These are phyloP conservation scores for Teunomyces pallodes DNA, from an alignment of 805 yeast genomes.

Conservation along the genomic window DNA sequence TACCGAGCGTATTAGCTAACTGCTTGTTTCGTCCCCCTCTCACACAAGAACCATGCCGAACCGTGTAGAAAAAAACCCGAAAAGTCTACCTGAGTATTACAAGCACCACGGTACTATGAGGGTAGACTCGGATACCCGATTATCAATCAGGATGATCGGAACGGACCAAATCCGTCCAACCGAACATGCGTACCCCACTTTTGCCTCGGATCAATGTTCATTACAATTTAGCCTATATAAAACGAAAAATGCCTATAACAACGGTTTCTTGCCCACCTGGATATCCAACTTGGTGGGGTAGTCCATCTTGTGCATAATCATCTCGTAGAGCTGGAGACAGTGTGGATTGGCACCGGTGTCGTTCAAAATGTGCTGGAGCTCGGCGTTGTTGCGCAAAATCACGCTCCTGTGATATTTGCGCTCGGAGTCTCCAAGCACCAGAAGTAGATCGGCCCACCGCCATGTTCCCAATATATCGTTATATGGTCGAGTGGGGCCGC, in stretches of 20 bases:
- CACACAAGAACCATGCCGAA: no score
- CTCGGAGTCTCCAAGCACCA: slow-evolving; percentile 55
- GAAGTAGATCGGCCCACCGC: slow-evolving; percentile 73
- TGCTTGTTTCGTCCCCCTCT: no score
- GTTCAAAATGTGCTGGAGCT: slow-evolving; percentile 16
- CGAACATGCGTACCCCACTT: slow-evolving; percentile 1
- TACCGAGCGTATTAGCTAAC: no score
- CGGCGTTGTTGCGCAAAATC: slow-evolving; percentile 16
- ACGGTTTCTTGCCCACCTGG: slow-evolving; percentile 2
- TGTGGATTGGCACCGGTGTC: slow-evolving; percentile 7
- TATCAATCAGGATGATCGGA: no score
- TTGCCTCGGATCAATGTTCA: slow-evolving; percentile 1
- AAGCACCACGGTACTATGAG: no score
- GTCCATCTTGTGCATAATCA: slow-evolving; percentile 26
- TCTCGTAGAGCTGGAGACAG: slow-evolving; percentile 22
- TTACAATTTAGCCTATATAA: background rate
- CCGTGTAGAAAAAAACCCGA: no score
- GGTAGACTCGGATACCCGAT: no score
- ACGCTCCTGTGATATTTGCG: slow-evolving; percentile 20
- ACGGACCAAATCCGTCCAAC: background rate
- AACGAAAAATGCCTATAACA: background rate
- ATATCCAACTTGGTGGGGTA: slow-evolving; percentile 21
- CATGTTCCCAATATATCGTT: slow-evolving; percentile 81
- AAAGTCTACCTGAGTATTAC: no score
- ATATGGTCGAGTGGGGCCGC: slow-evolving; percentile 72